phyloP scores from a whole-genome alignment of 2,329 filamentous ascomycete species.

The Neopestalotiopsis sp. region DNA sequence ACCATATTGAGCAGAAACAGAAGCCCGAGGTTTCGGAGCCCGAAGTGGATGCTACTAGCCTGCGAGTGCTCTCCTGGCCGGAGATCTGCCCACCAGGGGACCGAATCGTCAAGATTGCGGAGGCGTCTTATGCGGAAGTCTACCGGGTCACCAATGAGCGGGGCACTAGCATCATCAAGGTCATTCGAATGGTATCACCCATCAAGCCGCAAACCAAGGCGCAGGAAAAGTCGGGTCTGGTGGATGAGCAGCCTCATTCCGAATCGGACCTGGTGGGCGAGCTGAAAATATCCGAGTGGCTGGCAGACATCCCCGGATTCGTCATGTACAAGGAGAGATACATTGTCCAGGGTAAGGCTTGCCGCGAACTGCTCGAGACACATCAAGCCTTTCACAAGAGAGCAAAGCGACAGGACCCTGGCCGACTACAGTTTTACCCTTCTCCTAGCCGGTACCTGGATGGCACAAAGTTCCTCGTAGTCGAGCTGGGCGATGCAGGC shows the following conservation, averaged over 20 bases:
- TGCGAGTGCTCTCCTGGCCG: constrained; percentile 59
- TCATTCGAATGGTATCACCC: constrained; percentile 63
- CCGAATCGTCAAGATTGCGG: constrained; percentile 67
- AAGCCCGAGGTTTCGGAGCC: constrained; percentile 14
- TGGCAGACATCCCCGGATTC: constrained; percentile 69
- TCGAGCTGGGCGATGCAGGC: constrained; percentile 69
- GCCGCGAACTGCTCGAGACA: constrained; percentile 61
- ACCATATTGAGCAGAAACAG: constrained; percentile 17
- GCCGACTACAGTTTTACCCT: constrained; percentile 65
- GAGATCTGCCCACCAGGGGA: constrained; percentile 61
- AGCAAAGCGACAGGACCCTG: constrained; percentile 60
- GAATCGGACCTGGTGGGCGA: constrained; percentile 63
- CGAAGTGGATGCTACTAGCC: constrained; percentile 26
- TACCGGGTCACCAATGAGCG: constrained; percentile 65
- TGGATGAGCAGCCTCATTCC: constrained; percentile 64
- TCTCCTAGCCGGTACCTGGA: constrained; percentile 65
- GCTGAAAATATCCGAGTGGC: constrained; percentile 66
- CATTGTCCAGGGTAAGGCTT: constrained; percentile 61
- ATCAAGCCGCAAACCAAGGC: constrained; percentile 64
- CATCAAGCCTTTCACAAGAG: constrained; percentile 62
- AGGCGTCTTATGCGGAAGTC: constrained; percentile 71
- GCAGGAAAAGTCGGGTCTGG: constrained; percentile 57
- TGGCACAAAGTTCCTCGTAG: constrained; percentile 63
- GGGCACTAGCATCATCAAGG: constrained; percentile 70
- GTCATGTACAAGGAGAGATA: constrained; percentile 71